phyloP scores from a whole-genome alignment of 495 filamentous ascomycete genomes.

The Ascobolus immersus region DNA sequence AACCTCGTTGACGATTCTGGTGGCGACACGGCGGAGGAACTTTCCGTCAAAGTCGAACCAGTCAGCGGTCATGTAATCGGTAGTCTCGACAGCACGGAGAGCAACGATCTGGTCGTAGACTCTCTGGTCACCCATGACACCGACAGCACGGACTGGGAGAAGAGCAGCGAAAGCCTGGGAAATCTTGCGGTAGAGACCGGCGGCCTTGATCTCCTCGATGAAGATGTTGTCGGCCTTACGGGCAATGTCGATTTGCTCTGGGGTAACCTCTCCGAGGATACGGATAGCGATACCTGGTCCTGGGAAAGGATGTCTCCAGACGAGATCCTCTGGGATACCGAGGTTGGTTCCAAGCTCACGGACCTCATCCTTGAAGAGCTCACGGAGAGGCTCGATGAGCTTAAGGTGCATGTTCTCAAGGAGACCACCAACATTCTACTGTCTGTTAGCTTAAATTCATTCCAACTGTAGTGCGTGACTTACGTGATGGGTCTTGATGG shows the following conservation, averaged over 20 bases:
- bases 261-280: conserved; percentile 68
- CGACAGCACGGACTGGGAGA: conserved; percentile 42
- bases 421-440: conserved; percentile 64
- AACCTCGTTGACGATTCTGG: conserved; percentile 65
- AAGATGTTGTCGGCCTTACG: conserved; percentile 70
- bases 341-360: conserved; percentile 52
- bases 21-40: conserved; percentile 43
- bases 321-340: conserved; percentile 48
- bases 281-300: conserved; percentile 71
- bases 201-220: conserved; percentile 60
- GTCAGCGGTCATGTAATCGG: conserved; percentile 66
- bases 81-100: conserved; percentile 49
- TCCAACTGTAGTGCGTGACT: not conserved
- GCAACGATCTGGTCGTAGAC: conserved; percentile 31
- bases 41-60: conserved; percentile 38
- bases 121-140: conserved; percentile 56
- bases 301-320: conserved; percentile 67
- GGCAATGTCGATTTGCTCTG: conserved; percentile 52
- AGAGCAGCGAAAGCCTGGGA: conserved; percentile 67
- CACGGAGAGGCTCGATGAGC: conserved; percentile 46
- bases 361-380: conserved; percentile 46
- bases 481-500: conserved; percentile 39
- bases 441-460: conserved; percentile 16
- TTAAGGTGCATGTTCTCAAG: conserved; percentile 26
- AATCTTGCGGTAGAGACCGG: conserved; percentile 61